These are phyloP conservation scores for Eucalyptus tenuipes DNA, from an alignment of 345 rosid species.

Conservation along the genomic window DNA sequence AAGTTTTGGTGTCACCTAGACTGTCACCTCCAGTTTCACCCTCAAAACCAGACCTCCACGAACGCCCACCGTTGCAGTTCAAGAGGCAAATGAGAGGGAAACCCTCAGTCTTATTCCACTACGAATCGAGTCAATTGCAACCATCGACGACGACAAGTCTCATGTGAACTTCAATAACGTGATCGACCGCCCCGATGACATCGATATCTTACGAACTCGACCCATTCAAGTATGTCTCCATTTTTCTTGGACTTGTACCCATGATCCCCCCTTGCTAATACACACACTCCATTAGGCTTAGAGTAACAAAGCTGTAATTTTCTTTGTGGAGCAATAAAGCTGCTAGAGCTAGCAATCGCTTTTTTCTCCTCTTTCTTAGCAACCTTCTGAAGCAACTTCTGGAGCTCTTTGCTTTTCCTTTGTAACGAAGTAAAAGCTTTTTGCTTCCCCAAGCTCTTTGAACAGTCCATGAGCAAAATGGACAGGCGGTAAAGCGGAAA, in stretches of 20 bases:
- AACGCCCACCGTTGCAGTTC: slow-evolving; percentile 40
- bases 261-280: not conserved
- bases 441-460: not conserved
- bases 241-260: not conserved
- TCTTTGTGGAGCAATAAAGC: not conserved
- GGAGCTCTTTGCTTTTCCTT: not conserved
- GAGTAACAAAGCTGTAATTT: not conserved
- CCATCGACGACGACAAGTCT: not conserved
- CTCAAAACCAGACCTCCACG: slow-evolving; percentile 19
- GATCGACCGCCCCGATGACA: not conserved
- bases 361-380: not conserved
- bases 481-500: not conserved
- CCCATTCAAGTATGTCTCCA: not conserved
- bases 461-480: not conserved
- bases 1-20: slow-evolving; percentile 34
- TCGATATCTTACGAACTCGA: not conserved
- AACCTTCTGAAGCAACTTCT: not conserved
- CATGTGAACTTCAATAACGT: not conserved
- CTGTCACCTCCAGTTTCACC: slow-evolving; percentile 53
- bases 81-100: slow-evolving; percentile 26
- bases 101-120: not conserved
- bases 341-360: not conserved
- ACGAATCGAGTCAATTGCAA: not conserved
- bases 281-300: not conserved
- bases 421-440: not conserved